phyloP scores from a whole-genome alignment of 805 yeast species.

The Lipomyces oligophaga region DNA sequence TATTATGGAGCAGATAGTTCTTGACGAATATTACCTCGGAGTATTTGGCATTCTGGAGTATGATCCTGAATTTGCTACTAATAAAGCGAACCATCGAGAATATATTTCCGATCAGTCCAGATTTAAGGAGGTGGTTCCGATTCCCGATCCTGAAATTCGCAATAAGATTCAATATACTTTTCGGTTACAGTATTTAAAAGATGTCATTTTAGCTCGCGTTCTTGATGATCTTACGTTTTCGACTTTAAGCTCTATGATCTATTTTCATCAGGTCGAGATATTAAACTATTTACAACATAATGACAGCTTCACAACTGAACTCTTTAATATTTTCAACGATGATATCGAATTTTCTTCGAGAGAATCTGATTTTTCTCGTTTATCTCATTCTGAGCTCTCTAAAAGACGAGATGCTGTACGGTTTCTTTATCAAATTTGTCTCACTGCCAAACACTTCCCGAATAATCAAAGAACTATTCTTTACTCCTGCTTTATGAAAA shows the following conservation, averaged over 20 bases:
- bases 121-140: conserved; percentile 70
- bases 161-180: conserved; percentile 68
- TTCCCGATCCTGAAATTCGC: conserved; percentile 48
- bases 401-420: conserved; percentile 66
- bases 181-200: conserved; percentile 74
- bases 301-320: conserved; percentile 49
- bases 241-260: conserved; percentile 62
- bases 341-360: background rate
- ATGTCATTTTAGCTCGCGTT: conserved; percentile 76
- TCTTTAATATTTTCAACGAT: conserved; percentile 55
- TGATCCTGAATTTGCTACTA: conserved; percentile 79
- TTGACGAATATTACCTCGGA: conserved; percentile 52
- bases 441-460: conserved; percentile 66
- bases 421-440: conserved; percentile 73
- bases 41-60: conserved; percentile 77
- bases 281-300: conserved; percentile 55
- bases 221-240: conserved; percentile 77
- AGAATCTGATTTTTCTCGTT: background rate
- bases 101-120: conserved; percentile 54
- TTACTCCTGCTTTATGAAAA: conserved; percentile 57
- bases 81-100: conserved; percentile 75
- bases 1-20: conserved; percentile 55
- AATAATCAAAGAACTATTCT: conserved; percentile 60
- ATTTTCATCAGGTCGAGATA: conserved; percentile 63
- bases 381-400: conserved; percentile 22